These are phyloP conservation scores for Botrytis squamosa DNA, from an alignment of 2,329 filamentous ascomycete genomes.

Conservation along the genomic window DNA sequence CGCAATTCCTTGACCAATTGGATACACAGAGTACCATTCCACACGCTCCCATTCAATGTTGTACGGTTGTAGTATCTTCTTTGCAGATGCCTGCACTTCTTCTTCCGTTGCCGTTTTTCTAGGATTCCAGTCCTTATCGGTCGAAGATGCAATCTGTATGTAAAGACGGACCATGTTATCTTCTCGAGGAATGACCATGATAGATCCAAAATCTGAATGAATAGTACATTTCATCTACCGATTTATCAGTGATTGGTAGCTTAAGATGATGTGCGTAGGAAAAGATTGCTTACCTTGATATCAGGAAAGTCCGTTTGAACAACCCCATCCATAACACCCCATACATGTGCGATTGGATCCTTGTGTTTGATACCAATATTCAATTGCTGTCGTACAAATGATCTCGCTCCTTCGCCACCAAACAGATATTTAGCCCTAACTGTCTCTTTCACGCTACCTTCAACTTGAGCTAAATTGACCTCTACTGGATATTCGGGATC, in stretches of 20 bases:
- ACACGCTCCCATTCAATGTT: slow-evolving; percentile 64
- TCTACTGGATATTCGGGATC: slow-evolving; percentile 73
- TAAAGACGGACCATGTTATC: slow-evolving; percentile 67
- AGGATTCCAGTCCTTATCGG: slow-evolving; percentile 59
- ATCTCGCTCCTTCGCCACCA: slow-evolving; percentile 68
- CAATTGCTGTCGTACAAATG: slow-evolving; percentile 62
- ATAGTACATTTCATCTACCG: slow-evolving; percentile 70
- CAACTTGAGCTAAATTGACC: slow-evolving; percentile 73
- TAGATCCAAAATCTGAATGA: slow-evolving; percentile 70
- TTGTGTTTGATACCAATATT: slow-evolving; percentile 70
- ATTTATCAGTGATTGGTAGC: slow-evolving; percentile 39
- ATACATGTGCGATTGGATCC: slow-evolving; percentile 69
- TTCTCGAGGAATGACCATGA: slow-evolving; percentile 78
- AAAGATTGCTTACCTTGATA: slow-evolving; percentile 62
- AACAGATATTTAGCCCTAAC: slow-evolving; percentile 69
- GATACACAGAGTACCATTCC: slow-evolving; percentile 76
- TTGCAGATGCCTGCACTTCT: slow-evolving; percentile 63
- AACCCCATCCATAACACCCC: slow-evolving; percentile 75
- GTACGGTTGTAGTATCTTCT: slow-evolving; percentile 65
- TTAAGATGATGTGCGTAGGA: slow-evolving; percentile 45
- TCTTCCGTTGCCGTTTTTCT: slow-evolving; percentile 61
- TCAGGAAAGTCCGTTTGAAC: slow-evolving; percentile 74
- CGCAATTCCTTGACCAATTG: slow-evolving; percentile 71
- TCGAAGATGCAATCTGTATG: slow-evolving; percentile 64
- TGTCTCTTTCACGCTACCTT: slow-evolving; percentile 70